These are phyloP conservation scores for Balamuthia mandrillaris DNA, from an alignment of 208 protist species.

Conservation along the genomic window DNA sequence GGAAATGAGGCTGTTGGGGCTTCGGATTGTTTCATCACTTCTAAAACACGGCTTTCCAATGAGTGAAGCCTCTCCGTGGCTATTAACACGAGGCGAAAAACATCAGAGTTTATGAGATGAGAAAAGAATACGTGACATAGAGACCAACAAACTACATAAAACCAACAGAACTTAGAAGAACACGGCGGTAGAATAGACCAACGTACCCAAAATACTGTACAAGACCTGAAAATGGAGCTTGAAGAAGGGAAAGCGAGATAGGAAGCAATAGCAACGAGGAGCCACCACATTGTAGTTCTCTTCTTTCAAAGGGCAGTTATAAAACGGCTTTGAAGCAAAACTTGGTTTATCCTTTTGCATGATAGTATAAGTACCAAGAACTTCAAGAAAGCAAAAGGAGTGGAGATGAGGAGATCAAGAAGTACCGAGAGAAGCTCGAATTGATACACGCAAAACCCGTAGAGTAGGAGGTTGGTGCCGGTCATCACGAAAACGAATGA, in stretches of 20 bases:
- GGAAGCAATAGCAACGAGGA: not conserved
- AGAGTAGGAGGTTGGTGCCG: not conserved
- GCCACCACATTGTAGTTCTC: not conserved
- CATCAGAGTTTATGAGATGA: no score
- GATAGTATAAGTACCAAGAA: not conserved
- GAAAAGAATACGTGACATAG: not conserved
- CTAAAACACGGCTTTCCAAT: no score
- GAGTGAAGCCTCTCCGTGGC: no score
- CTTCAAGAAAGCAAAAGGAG: not conserved
- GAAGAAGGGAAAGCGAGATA: slow-evolving; percentile 19
- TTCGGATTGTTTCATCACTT: no score
- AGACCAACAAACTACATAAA: not conserved
- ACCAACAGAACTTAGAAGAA: not conserved
- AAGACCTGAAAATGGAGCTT: not conserved
- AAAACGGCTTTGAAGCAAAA: not conserved
- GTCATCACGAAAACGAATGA: not conserved
- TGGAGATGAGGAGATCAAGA: not conserved
- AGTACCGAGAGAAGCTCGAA: not conserved
- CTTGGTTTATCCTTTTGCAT: not conserved
- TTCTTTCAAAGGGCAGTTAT: not conserved
- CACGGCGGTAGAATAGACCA: not conserved
- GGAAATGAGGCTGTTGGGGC: no score
- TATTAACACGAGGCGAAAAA: no score
- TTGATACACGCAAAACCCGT: not conserved
- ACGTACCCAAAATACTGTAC: not conserved